Conservation (phyloP, 176 grass and related monocot species). For the Triticum timopheevii region DNA sequence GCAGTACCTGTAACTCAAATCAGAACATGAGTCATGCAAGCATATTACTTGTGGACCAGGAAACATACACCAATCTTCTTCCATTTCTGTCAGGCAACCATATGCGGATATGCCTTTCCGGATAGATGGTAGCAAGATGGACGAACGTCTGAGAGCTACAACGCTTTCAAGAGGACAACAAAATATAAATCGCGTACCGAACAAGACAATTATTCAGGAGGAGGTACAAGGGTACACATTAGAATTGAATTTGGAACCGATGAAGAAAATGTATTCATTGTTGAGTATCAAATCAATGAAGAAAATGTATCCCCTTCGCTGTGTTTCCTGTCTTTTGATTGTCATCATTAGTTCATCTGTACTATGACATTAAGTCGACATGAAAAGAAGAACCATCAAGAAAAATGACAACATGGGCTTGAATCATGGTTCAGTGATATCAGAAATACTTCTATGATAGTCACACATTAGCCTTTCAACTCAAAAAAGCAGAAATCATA, state of each 20-base stretch:
- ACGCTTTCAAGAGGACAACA: neutral
- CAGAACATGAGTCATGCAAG: neutral
- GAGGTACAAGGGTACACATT: neutral
- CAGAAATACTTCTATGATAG: neutral
- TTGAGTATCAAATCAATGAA: neutral
- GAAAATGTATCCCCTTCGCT: neutral
- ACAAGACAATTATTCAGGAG: neutral
- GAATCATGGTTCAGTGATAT: neutral
- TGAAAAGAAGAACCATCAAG: neutral
- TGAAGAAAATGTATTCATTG: neutral
- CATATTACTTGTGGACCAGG: neutral
- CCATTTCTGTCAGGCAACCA: neutral
- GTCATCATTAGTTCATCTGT: conserved; percentile 11
- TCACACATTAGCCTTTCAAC: neutral
- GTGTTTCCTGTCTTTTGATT: neutral
- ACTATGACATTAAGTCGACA: neutral
- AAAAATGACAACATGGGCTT: neutral
- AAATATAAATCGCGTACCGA: neutral
- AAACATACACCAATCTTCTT: neutral
- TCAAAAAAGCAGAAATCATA: neutral
- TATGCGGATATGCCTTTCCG: neutral
- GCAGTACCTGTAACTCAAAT: conserved; percentile 1
- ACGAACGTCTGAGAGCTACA: neutral
- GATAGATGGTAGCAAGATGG: neutral
- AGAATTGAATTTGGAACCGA: neutral